Evolutionary conservation across 805 yeast genomes (phyloP).

Genomic region (Cyberlindnera mississippiensis): DNA sequence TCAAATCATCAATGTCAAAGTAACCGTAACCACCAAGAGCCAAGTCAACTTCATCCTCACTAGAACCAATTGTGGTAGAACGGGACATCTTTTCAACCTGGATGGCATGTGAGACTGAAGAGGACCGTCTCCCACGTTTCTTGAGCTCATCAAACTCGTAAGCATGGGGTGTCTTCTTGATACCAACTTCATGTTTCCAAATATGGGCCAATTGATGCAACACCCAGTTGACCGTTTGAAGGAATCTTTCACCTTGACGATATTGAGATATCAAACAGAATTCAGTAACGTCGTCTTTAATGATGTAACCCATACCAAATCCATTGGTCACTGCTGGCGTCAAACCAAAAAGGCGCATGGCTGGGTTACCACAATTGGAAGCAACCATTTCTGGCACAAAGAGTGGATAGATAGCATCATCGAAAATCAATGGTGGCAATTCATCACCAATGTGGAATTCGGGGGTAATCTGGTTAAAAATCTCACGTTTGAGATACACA

Average conservation of each 20-base stretch:
- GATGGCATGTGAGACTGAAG: slow-evolving; percentile 12
- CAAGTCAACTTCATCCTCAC: slow-evolving; percentile 27
- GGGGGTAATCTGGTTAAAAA: slow-evolving; percentile 43
- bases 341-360: slow-evolving; percentile 79
- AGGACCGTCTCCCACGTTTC: slow-evolving; percentile 12
- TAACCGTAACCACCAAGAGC: slow-evolving; percentile 76
- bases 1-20: slow-evolving; percentile 67
- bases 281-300: slow-evolving; percentile 74
- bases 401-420: slow-evolving; percentile 34
- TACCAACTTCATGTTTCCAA: slow-evolving; percentile 31
- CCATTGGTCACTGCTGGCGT: slow-evolving; percentile 90
- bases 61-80: slow-evolving; percentile 20
- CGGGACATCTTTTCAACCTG: slow-evolving; percentile 20
- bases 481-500: slow-evolving; percentile 45
- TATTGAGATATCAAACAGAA: slow-evolving; percentile 84
- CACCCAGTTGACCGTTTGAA: slow-evolving; percentile 70
- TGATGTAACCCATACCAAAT: slow-evolving; percentile 87
- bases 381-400: slow-evolving; percentile 43
- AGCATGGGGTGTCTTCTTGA: slow-evolving; percentile 25
- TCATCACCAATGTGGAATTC: slow-evolving; percentile 32
- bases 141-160: slow-evolving; percentile 34
- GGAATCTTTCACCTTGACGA: slow-evolving; percentile 76
- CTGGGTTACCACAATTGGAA: slow-evolving; percentile 89
- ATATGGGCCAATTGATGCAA: slow-evolving; percentile 53
- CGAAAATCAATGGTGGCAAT: slow-evolving; percentile 44